Conservation (phyloP, 331 rosid genomes). For the Erythrophleum ivorense region DNA sequence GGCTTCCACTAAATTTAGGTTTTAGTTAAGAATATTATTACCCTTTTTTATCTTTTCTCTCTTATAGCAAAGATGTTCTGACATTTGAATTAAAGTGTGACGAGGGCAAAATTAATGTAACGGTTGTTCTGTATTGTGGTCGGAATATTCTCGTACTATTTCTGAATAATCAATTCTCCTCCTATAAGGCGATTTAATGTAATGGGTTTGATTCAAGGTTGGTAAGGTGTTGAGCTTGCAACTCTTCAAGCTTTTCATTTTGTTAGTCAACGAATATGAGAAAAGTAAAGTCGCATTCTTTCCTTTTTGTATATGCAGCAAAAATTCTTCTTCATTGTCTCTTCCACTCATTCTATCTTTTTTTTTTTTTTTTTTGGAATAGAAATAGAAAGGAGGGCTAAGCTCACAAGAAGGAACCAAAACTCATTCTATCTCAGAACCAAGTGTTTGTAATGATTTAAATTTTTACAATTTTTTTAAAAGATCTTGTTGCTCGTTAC, state of each 20-base stretch:
- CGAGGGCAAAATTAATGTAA: conserved; percentile 49
- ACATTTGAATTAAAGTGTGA: conserved; percentile 54
- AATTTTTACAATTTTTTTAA: neutral
- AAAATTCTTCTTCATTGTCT: neutral
- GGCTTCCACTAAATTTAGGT: neutral
- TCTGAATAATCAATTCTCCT: neutral
- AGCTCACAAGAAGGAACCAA: too few relatives aligned
- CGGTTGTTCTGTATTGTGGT: neutral
- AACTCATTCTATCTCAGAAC: neutral
- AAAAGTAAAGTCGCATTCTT: conserved; percentile 36
- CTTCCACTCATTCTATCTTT: neutral
- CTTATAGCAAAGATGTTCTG: conserved; percentile 36
- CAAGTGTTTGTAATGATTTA: neutral
- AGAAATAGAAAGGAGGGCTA: too few relatives aligned
- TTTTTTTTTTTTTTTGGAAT: too few relatives aligned
- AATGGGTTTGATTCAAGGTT: conserved; percentile 53
- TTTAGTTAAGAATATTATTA: neutral
- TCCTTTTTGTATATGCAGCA: conserved; percentile 7
- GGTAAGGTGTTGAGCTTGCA: conserved; percentile 51
- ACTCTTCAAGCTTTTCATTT: conserved; percentile 49
- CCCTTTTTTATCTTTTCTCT: neutral
- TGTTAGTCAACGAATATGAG: conserved; percentile 50
- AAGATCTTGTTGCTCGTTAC: neutral
- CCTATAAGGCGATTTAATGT: conserved; percentile 15
- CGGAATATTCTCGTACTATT: neutral